Evolutionary conservation across 176 grass and related monocot genomes (phyloP).

Genomic region (Rhynchospora tenuis): DNA sequence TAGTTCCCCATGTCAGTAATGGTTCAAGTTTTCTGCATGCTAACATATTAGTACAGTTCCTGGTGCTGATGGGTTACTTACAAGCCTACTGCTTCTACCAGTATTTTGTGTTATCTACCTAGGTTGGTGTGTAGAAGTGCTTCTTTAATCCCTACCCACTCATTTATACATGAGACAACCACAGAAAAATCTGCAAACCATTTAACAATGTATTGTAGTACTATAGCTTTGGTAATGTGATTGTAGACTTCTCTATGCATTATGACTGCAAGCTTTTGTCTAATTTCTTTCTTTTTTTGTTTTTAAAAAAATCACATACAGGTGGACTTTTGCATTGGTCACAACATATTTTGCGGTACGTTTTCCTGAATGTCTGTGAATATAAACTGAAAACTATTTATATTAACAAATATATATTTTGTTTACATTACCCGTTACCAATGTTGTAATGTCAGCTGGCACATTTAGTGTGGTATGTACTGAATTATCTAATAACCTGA

Average conservation of each 20-base stretch:
- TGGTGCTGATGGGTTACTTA: background rate
- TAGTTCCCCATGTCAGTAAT: background rate
- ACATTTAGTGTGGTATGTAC: background rate
- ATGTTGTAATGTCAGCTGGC: background rate
- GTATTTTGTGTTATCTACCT: background rate
- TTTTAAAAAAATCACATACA: slow-evolving; percentile 14
- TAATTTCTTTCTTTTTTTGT: background rate
- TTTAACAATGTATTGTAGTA: background rate
- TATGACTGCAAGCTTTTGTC: background rate
- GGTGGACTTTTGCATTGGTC: slow-evolving; percentile 42
- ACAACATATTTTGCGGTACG: slow-evolving; percentile 33
- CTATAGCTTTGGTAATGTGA: background rate
- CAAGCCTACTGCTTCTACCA: background rate
- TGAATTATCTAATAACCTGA: background rate
- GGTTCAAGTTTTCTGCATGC: background rate
- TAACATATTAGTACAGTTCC: background rate
- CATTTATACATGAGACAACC: background rate
- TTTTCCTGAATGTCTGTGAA: background rate
- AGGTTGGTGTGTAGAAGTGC: background rate
- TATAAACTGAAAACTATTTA: background rate
- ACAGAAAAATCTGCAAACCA: background rate
- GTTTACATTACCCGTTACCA: background rate
- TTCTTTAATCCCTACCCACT: background rate
- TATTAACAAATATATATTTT: background rate
- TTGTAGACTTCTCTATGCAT: background rate